Evolutionary conservation across 2,329 filamentous ascomycete genomes (phyloP), one percentile per base, ranked within the genome.

Genomic region (Aspergillus hortae): DNA sequence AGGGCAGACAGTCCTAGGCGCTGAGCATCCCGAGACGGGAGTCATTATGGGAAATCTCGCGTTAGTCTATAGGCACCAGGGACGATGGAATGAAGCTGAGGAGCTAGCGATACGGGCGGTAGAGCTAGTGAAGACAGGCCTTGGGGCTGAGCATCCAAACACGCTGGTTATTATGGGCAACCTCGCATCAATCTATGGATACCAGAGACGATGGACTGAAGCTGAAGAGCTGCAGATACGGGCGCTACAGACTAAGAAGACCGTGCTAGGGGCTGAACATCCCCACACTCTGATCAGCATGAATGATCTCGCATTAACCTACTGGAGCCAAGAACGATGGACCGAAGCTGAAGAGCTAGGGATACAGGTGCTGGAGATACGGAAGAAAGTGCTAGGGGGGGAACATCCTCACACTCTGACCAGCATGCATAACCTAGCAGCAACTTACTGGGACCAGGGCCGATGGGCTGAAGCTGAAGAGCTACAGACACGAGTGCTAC

Each of bases 391-490:
- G n/a, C 32, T 44, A 11, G 47, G 43, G 17, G 11, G 4, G 1
- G 21, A 52, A 11, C 36, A 47, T 27, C 30, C 43, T 2, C 15
- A 30, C n/a, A 54, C 48, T 19, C 15, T 61, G 11, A 35, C 17
- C 35, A 49, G 42, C 15, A 57, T 57, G 27, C 17, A 17, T 17
- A 17, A 17, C 17, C 17, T 17, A 17, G 17, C 17, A 17, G 2
- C 17, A 17, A 17, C 17, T 17, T 17, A 17, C 33, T 15, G 5
- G 33, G 35, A 45, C 12, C 62, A 62, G 44, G 63, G 60, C 17
- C 49, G 52, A 40, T 53, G 35, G 45, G 45, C 54, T 27, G 63
- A 67, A 50, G 66, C 68, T 1, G 64, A 68, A 51, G 36, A 54
- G 47, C 55, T 68, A 19, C n/a, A 42, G 4, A 30, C 50, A 14